phyloP scores from a whole-genome alignment of 177 flowering plant species.

The Tripterygium wilfordii region DNA sequence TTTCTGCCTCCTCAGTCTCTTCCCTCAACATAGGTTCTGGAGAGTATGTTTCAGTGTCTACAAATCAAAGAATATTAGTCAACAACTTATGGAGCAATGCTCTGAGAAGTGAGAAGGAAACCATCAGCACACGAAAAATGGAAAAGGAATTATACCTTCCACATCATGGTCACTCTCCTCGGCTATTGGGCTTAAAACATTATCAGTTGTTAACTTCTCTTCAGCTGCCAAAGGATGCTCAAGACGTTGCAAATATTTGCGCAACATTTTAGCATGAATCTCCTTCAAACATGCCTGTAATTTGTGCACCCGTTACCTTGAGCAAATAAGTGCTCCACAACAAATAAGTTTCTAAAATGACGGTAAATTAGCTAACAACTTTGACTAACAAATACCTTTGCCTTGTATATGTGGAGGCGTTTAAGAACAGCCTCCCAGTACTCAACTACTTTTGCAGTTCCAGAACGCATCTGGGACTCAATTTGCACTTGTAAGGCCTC shows the following conservation, averaged over 20 bases:
- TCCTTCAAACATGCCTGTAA: slow-evolving; percentile 88
- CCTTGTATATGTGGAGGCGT: slow-evolving; percentile 86
- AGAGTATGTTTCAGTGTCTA: slow-evolving; percentile 46
- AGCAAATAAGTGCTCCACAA: too few species aligned
- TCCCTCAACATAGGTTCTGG: slow-evolving; percentile 46
- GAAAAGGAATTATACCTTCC: slow-evolving; percentile 34
- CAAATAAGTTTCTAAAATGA: too few species aligned
- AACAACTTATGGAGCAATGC: slow-evolving; percentile 2
- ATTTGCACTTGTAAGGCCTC: slow-evolving; percentile 56
- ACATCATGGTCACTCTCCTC: slow-evolving; percentile 38
- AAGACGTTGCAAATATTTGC: slow-evolving; percentile 66
- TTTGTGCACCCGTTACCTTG: too few species aligned
- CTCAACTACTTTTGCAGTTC: slow-evolving; percentile 93
- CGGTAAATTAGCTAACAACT: too few species aligned
- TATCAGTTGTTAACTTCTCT: slow-evolving; percentile 29
- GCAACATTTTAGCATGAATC: slow-evolving; percentile 77
- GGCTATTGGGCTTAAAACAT: slow-evolving; percentile 19
- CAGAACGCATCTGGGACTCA: slow-evolving; percentile 83
- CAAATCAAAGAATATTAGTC: slow-evolving; percentile 9
- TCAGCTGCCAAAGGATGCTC: slow-evolving; percentile 54
- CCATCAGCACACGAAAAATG: neutral
- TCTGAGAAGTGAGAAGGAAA: neutral
- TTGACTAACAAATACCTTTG: slow-evolving; percentile 59
- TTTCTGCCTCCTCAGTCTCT: slow-evolving; percentile 47
- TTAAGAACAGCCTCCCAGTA: slow-evolving; percentile 96